Evolutionary conservation across 2,329 filamentous ascomycete species (phyloP).

Genomic region (Trichoderma afroharzianum): DNA sequence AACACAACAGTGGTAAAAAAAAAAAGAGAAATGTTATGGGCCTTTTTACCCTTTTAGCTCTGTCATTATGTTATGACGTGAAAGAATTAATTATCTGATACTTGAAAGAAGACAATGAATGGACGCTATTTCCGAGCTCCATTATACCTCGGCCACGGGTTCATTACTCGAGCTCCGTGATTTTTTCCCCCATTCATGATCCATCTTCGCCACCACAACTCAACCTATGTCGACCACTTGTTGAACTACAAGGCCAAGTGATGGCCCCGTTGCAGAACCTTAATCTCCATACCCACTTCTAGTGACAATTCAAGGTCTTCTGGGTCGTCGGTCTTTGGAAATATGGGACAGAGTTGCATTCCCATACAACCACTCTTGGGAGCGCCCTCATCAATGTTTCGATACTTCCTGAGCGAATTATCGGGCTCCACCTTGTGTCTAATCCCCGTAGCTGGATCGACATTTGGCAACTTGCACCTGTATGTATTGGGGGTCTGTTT

Average conservation of each 20-base stretch:
- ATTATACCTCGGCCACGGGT: background rate
- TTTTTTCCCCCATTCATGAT: background rate
- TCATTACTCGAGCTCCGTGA: background rate
- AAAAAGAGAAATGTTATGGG: background rate
- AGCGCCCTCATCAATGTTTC: conserved; percentile 59
- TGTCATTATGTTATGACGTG: background rate
- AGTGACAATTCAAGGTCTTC: conserved; percentile 42
- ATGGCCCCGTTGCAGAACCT: conserved; percentile 45
- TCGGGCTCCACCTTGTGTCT: conserved; percentile 56
- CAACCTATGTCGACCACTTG: background rate
- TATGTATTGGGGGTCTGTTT: background rate
- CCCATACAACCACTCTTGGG: conserved; percentile 56
- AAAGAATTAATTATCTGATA: background rate
- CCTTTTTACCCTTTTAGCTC: background rate
- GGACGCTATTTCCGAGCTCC: background rate
- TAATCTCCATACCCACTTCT: conserved; percentile 54
- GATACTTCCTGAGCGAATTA: conserved; percentile 53
- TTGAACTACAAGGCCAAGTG: conserved; percentile 38
- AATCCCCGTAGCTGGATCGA: conserved; percentile 58
- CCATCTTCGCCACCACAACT: background rate
- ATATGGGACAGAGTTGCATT: conserved; percentile 62
- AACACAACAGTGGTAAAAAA: background rate
- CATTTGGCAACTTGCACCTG: conserved; percentile 67
- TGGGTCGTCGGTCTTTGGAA: conserved; percentile 29
- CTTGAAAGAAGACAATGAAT: background rate